Evolutionary conservation across 352 stramenopile species (phyloP), one percentile per base, ranked within the genome.

Genomic region (Phytopythium kandeliae): DNA sequence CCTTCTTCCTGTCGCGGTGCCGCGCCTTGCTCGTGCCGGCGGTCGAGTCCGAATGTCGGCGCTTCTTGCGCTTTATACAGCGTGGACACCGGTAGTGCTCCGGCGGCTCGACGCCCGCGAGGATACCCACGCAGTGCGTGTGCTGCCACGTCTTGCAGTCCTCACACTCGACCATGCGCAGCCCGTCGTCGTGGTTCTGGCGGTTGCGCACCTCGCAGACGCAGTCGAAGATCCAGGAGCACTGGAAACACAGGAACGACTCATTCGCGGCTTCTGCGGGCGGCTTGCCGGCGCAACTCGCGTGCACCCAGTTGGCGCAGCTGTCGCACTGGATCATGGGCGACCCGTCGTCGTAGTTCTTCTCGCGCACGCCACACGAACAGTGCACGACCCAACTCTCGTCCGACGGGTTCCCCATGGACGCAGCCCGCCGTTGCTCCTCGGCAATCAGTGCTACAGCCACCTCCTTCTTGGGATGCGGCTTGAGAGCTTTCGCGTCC

Each of bases 111-210:
- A 70, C 62, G 1, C 56, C 66, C 42, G 86, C 71, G 2, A 63
- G 61, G n/a, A 92, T 76, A 0, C 69, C 65, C 4, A 71, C 76
- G 45, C 83, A 94, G 25, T 58, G 35, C 1, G 80, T 89, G 45
- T 94, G 83, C 45, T 89, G 73, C 83, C 83, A 94, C 7, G 67
- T 83, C 38, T 79, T 65, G 52, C 80, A 91, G 26, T 51, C 67
- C 22, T 84, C 77, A 36, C 80, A 91, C 52, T 89, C 69, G 12
- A 92, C 67, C 81, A 92, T 92, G 24, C 68, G 74, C 22, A 64
- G 58, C 10, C 69, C 65, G 49, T 92, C 81, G 40, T 92, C 77
- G 43, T 85, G 81, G 46, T 92, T 89, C 30, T 65, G 67, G 47
- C 40, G 60, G 8, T 52, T 50, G 44, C 74, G 69, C 31, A 87